Conservation (phyloP, 331 rosid genomes). For the Phaseolus coccineus region DNA sequence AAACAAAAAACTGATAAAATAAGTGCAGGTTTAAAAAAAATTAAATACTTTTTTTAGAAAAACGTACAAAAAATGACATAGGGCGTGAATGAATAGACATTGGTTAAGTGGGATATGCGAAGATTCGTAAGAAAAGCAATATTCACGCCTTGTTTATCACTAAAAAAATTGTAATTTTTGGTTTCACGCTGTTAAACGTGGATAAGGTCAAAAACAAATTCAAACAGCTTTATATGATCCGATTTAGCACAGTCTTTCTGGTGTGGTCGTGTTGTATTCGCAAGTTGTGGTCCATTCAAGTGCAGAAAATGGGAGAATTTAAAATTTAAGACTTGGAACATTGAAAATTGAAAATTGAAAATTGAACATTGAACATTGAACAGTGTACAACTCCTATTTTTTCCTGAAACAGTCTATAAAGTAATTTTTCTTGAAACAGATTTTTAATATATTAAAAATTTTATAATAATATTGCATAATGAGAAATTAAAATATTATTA, state of each 20-base stretch:
- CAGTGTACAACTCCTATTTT: too few relatives aligned
- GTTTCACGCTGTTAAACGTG: neutral
- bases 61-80: too few relatives aligned
- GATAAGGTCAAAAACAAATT: neutral
- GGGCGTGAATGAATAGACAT: neutral
- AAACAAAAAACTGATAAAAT: too few relatives aligned
- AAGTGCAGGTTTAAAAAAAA: too few relatives aligned
- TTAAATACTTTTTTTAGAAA: too few relatives aligned
- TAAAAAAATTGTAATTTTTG: neutral
- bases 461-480: too few relatives aligned
- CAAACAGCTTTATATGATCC: neutral
- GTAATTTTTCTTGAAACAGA: too few relatives aligned
- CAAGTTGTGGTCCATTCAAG: neutral
- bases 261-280: neutral
- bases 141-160: conserved; percentile 57
- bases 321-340: neutral
- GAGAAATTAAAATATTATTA: too few relatives aligned
- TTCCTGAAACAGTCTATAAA: too few relatives aligned
- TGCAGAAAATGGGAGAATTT: neutral
- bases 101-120: conserved; percentile 44
- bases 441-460: too few relatives aligned
- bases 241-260: neutral
- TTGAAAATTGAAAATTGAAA: neutral
- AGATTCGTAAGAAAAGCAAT: conserved; percentile 48
- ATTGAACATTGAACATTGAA: too few relatives aligned